These are phyloP conservation scores for Tolypocladium guangdongense DNA, from an alignment of 2,329 filamentous ascomycete genomes.

Conservation along the genomic window DNA sequence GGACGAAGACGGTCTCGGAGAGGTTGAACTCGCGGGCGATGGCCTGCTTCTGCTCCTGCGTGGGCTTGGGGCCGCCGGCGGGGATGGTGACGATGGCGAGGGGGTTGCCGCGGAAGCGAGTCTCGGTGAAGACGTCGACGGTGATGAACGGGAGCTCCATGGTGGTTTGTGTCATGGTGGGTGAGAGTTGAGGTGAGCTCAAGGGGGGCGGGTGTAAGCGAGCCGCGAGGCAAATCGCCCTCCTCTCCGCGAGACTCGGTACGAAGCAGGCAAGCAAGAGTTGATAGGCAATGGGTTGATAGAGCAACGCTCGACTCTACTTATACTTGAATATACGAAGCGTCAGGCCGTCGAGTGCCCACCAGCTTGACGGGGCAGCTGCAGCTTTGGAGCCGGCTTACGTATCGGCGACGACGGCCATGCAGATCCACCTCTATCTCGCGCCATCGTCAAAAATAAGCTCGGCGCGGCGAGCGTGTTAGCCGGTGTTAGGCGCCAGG, in stretches of 20 bases:
- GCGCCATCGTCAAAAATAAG: background rate
- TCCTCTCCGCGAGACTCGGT: no score
- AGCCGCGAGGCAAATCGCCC: background rate
- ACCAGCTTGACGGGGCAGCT: background rate
- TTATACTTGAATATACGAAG: background rate
- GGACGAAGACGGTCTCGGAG: conserved; percentile 53
- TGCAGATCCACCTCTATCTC: background rate
- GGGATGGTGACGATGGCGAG: conserved; percentile 49
- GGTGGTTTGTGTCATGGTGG: conserved; percentile 1
- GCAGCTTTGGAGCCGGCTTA: background rate
- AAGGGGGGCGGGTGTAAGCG: background rate
- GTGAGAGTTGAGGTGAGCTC: background rate
- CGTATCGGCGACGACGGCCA: background rate
- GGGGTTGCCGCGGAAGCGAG: conserved; percentile 44
- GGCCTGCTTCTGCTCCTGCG: conserved; percentile 42
- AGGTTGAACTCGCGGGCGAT: conserved; percentile 54
- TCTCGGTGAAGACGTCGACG: conserved; percentile 46
- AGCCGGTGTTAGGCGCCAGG: background rate
- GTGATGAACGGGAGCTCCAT: conserved; percentile 39
- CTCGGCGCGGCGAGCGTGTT: no score
- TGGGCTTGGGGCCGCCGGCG: conserved; percentile 24
- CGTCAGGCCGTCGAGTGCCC: background rate
- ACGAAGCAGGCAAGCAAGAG: background rate
- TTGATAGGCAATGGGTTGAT: background rate
- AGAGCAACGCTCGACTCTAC: no score